Conservation (phyloP, 441 rosid genomes). For the Erysimum pusillum region DNA sequence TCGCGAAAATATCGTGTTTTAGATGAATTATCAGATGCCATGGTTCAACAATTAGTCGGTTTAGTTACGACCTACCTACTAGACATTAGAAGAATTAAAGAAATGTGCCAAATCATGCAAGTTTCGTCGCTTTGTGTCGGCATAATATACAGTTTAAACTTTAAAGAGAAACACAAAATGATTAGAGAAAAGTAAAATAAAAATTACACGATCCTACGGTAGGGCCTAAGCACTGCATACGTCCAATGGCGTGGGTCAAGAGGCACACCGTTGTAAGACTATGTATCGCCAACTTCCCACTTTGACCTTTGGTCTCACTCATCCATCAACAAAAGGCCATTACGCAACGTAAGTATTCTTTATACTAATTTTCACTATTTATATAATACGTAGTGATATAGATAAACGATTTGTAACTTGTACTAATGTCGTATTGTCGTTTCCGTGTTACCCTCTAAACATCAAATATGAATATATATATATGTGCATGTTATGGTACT, state of each 20-base stretch:
- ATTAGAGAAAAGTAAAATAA: not conserved
- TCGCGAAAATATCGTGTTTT: too few species aligned
- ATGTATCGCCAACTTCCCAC: slow-evolving; percentile 1
- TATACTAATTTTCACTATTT: not conserved
- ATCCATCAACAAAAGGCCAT: slow-evolving; percentile 30
- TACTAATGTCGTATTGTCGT: too few species aligned
- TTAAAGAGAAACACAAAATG: not conserved
- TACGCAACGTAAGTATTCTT: slow-evolving; percentile 2
- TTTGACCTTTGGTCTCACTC: slow-evolving; percentile 41
- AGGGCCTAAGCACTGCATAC: not conserved
- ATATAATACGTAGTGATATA: not conserved
- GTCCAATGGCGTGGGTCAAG: slow-evolving; percentile 39
- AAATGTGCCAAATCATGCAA: too few species aligned
- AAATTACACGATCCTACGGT: not conserved
- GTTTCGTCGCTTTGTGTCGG: not conserved
- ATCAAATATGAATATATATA: too few species aligned
- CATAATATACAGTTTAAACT: too few species aligned
- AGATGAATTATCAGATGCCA: too few species aligned
- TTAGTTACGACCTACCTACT: not conserved
- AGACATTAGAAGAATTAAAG: not conserved
- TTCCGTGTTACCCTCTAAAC: not conserved
- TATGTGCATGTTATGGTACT: too few species aligned
- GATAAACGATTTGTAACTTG: not conserved
- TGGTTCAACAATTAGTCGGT: not conserved
- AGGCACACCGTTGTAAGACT: slow-evolving; percentile 19